Evolutionary conservation across 2,329 filamentous ascomycete genomes (phyloP).

Genomic region (Lasiodiplodia gonubiensis): DNA sequence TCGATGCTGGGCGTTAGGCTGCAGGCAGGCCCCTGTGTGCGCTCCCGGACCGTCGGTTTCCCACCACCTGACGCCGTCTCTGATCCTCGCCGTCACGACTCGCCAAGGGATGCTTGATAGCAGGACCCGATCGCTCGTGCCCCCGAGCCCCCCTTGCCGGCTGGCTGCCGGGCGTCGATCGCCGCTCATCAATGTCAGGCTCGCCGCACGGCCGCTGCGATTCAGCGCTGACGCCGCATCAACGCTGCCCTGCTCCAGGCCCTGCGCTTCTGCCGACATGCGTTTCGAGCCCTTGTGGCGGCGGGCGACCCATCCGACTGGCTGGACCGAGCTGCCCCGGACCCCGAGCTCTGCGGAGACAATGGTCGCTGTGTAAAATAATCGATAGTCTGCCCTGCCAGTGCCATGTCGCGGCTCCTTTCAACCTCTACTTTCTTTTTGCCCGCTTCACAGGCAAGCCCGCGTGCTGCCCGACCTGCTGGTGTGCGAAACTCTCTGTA

Average conservation of each 20-base stretch:
- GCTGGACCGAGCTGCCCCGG: not conserved
- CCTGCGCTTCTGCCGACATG: constrained; percentile 8
- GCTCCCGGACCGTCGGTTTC: not conserved
- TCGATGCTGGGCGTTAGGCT: not conserved
- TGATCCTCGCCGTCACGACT: not conserved
- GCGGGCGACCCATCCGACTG: constrained; percentile 12
- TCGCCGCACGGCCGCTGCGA: not conserved
- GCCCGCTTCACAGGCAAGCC: constrained; percentile 4
- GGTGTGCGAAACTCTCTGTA: constrained; percentile 3
- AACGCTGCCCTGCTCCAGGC: constrained; percentile 10
- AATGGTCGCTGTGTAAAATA: constrained; percentile 19
- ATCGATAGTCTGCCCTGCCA: constrained; percentile 5
- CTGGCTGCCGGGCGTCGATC: not conserved
- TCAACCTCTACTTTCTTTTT: not conserved
- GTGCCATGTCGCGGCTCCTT: not conserved
- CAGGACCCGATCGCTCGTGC: constrained; percentile 7
- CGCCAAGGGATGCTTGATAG: constrained; percentile 3
- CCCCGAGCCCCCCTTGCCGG: constrained; percentile 20
- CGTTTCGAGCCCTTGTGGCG: constrained; percentile 17
- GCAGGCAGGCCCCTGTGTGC: not conserved
- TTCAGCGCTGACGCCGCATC: constrained; percentile 22
- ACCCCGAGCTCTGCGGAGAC: not conserved
- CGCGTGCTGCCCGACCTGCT: constrained; percentile 9
- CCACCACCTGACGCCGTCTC: not conserved
- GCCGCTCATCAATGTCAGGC: not conserved